Percentiles rank a stretch among this genome's conserved stretches.
These are phyloP conservation scores for Babesia divergens DNA, from an alignment of 169 alveolate genomes.

Conservation along the genomic window DNA sequence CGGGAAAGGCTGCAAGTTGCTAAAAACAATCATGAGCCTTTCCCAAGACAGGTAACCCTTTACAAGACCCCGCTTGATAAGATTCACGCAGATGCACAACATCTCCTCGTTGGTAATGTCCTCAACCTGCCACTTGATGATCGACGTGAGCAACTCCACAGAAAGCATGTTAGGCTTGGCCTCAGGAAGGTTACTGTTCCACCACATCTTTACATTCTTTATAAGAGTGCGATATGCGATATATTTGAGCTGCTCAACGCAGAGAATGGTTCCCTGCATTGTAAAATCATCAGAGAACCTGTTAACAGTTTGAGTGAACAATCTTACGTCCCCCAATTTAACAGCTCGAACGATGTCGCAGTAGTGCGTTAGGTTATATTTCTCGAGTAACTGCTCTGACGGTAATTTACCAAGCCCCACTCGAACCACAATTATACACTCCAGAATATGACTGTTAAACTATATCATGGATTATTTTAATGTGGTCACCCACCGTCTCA, in stretches of 20 bases:
- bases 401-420: conserved; percentile 81
- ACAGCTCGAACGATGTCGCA: conserved; percentile 70
- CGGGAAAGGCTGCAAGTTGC: conserved; percentile 81
- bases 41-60: conserved; percentile 87
- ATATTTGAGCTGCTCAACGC: conserved; percentile 79
- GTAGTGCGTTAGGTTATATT: conserved; percentile 75
- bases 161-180: conserved; percentile 73
- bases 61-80: conserved; percentile 75
- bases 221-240: conserved; percentile 77
- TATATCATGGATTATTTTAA: background rate
- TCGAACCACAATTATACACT: conserved; percentile 78
- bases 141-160: conserved; percentile 62
- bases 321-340: conserved; percentile 68
- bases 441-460: conserved; percentile 71
- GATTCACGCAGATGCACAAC: conserved; percentile 82
- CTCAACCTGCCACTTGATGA: conserved; percentile 59
- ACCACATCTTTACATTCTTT: conserved; percentile 74
- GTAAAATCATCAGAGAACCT: conserved; percentile 58
- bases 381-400: conserved; percentile 62
- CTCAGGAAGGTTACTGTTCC: conserved; percentile 62
- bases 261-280: conserved; percentile 78
- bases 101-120: conserved; percentile 70
- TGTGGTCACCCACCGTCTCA: conserved; percentile 54
- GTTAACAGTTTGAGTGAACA: conserved; percentile 66
- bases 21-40: conserved; percentile 74